These are phyloP conservation scores for Mycena belliarum DNA, from an alignment of 768 basidiomycete species.

Conservation along the genomic window DNA sequence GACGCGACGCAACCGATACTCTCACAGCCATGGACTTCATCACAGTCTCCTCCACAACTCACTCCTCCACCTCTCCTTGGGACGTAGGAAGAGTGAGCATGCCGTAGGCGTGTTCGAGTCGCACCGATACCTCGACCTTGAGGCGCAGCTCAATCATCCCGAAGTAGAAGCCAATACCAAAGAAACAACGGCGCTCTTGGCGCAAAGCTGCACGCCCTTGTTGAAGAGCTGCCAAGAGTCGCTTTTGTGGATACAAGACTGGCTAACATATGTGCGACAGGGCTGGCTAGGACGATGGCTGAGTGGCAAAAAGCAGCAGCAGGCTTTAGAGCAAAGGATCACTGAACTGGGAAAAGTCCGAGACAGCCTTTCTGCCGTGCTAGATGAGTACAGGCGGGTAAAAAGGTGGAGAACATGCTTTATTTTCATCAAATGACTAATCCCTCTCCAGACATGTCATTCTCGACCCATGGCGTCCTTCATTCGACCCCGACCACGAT, in stretches of 20 bases:
- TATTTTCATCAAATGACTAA: neutral
- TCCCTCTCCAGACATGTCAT: slow-evolving; percentile 42
- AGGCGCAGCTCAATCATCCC: slow-evolving; percentile 55
- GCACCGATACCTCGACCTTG: slow-evolving; percentile 68
- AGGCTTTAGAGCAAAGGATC: slow-evolving; percentile 34
- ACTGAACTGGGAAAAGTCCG: slow-evolving; percentile 39
- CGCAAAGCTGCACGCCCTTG: slow-evolving; percentile 55
- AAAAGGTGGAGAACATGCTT: slow-evolving; percentile 44
- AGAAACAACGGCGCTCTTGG: slow-evolving; percentile 45
- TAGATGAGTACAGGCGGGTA: slow-evolving; percentile 50
- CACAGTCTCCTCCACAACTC: slow-evolving; percentile 40
- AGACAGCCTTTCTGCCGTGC: slow-evolving; percentile 32
- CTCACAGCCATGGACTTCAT: slow-evolving; percentile 28
- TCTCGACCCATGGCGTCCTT: slow-evolving; percentile 60
- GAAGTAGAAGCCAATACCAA: slow-evolving; percentile 43
- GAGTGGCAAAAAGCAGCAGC: slow-evolving; percentile 30
- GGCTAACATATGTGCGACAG: slow-evolving; percentile 47
- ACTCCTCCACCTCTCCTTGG: slow-evolving; percentile 38
- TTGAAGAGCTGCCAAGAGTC: slow-evolving; percentile 44
- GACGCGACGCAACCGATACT: slow-evolving; percentile 20
- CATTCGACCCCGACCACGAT: slow-evolving; percentile 40
- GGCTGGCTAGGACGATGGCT: slow-evolving; percentile 41
- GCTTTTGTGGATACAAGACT: slow-evolving; percentile 43
- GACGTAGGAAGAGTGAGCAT: slow-evolving; percentile 41
- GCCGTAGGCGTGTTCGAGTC: slow-evolving; percentile 76